These are phyloP conservation scores for Cladophialophora carrionii DNA, from an alignment of 2,329 filamentous ascomycete species.

Conservation along the genomic window DNA sequence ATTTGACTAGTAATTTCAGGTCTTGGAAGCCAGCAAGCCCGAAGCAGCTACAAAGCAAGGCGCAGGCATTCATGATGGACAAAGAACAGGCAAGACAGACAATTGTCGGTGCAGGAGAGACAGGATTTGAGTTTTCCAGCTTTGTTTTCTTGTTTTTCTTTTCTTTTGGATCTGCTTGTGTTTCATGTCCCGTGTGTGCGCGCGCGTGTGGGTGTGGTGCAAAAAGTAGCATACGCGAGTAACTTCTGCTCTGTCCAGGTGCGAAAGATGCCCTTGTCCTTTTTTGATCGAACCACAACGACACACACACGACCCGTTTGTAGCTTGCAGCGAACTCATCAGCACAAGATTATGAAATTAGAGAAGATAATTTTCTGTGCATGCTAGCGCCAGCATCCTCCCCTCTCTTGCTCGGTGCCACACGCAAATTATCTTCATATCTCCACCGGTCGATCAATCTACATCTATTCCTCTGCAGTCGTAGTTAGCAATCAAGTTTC, in stretches of 20 bases:
- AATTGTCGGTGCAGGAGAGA: neutral
- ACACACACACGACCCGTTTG: constrained; percentile 13
- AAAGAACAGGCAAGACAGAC: neutral
- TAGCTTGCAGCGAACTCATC: constrained; percentile 24
- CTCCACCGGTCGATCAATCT: constrained; percentile 14
- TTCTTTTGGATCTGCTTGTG: constrained; percentile 3
- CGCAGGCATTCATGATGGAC: neutral
- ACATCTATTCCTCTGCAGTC: constrained; percentile 19
- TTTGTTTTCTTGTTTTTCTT: constrained; percentile 11
- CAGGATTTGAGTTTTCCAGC: constrained; percentile 2
- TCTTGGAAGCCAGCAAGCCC: constrained; percentile 1
- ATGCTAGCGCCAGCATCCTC: constrained; percentile 8
- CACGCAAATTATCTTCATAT: constrained; percentile 22
- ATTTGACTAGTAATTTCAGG: constrained; percentile 18
- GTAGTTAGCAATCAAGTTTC: constrained; percentile 18
- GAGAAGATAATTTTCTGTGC: constrained; percentile 26
- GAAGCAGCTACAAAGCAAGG: constrained; percentile 11
- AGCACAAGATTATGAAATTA: constrained; percentile 30
- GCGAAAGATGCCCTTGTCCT: neutral
- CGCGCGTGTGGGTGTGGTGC: neutral
- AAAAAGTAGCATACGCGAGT: constrained; percentile 6
- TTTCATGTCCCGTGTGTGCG: neutral
- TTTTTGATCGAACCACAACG: constrained; percentile 9
- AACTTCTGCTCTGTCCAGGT: constrained; percentile 6
- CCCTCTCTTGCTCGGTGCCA: constrained; percentile 11